phyloP scores from a whole-genome alignment of 1,284 basidiomycete species.

The Exobasidium rhododendri region DNA sequence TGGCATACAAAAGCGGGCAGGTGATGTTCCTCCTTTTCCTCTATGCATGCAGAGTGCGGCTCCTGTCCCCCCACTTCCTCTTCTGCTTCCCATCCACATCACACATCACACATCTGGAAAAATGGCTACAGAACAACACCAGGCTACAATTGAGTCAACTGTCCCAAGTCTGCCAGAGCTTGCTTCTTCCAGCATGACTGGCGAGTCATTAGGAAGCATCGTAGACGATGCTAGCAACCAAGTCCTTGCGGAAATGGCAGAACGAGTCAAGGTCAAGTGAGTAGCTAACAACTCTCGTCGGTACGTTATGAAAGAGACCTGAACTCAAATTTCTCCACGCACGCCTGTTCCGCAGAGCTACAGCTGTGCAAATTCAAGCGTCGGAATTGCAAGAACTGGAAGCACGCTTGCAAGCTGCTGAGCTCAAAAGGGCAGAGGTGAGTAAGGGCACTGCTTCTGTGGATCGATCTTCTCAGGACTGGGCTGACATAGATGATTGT shows the following conservation, averaged over 20 bases:
- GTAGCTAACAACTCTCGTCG: not conserved
- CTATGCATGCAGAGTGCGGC: too few relatives aligned
- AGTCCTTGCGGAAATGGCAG: conserved; percentile 5
- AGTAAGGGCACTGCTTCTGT: not conserved
- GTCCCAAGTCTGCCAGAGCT: not conserved
- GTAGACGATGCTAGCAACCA: not conserved
- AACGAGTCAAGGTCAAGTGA: conserved; percentile 9
- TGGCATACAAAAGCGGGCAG: not conserved
- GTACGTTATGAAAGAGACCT: not conserved
- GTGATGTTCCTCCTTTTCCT: not conserved
- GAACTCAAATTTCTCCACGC: not conserved
- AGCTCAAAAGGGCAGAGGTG: conserved; percentile 1
- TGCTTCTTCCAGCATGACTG: not conserved
- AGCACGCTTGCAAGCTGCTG: not conserved
- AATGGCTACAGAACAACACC: not conserved
- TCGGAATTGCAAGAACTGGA: conserved; percentile 7
- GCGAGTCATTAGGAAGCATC: not conserved
- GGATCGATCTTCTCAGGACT: not conserved
- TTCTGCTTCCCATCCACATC: not conserved
- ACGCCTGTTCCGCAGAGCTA: not conserved
- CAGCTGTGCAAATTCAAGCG: not conserved
- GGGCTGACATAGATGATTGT: not conserved
- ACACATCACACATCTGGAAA: too few relatives aligned
- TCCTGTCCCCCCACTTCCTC: not conserved
- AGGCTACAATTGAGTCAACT: not conserved